Conservation (phyloP, 2,329 filamentous ascomycete species). For the Madurella mycetomatis region DNA sequence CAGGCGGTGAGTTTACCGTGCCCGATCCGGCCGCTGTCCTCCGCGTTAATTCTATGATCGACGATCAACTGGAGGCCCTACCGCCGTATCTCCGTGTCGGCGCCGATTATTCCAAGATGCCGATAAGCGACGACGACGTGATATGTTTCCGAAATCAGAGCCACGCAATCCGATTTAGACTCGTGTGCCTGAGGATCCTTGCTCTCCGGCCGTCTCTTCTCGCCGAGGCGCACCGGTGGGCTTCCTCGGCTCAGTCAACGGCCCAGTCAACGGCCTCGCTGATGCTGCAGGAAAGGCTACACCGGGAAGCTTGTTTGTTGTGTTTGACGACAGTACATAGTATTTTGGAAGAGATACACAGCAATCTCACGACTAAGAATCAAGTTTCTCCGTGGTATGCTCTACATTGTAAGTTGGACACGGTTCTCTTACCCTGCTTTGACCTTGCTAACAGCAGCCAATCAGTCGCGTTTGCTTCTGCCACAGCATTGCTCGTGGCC, state of each 20-base stretch:
- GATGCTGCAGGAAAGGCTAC: slow-evolving; percentile 9
- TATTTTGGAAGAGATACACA: slow-evolving; percentile 14
- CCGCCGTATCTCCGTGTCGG: slow-evolving; percentile 10
- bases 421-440: neutral
- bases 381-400: slow-evolving; percentile 18
- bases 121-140: slow-evolving; percentile 1
- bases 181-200: slow-evolving; percentile 9
- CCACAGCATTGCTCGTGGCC: slow-evolving; percentile 18
- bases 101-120: slow-evolving; percentile 7
- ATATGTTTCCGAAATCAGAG: slow-evolving; percentile 8
- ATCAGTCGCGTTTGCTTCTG: slow-evolving; percentile 18
- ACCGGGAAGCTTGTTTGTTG: slow-evolving; percentile 11
- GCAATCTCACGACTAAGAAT: neutral
- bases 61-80: slow-evolving; percentile 8
- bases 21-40: slow-evolving; percentile 16
- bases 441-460: neutral
- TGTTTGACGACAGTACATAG: slow-evolving; percentile 14
- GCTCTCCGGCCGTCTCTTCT: slow-evolving; percentile 17
- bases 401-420: slow-evolving; percentile 14
- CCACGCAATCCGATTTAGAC: slow-evolving; percentile 6
- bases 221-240: slow-evolving; percentile 16
- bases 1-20: neutral
- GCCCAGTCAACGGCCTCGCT: neutral
- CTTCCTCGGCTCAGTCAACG: neutral
- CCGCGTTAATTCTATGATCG: slow-evolving; percentile 14